Conservation (phyloP, 352 stramenopile genomes). For the Pythium sp. region DNA sequence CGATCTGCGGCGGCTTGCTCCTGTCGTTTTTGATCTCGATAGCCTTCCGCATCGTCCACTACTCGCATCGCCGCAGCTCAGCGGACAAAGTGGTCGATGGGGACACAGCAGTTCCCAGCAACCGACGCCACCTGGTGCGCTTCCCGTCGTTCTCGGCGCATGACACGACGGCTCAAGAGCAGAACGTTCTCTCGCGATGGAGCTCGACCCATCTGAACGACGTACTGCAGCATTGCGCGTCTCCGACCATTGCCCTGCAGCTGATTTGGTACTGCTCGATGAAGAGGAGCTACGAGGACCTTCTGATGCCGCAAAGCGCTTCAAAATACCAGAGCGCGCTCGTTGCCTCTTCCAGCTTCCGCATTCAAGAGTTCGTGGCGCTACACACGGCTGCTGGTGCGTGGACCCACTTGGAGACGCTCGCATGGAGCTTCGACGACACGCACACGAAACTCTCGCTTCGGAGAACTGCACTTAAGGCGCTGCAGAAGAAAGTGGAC, state of each 20-base stretch:
- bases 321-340: not conserved
- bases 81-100: not conserved
- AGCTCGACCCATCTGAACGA: not conserved
- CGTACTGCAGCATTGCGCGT: conserved; percentile 6
- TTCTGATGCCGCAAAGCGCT: not conserved
- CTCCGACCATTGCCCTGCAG: conserved; percentile 5
- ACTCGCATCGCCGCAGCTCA: not conserved
- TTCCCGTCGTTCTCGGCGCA: conserved; percentile 7
- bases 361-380: conserved; percentile 17
- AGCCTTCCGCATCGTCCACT: conserved; percentile 26
- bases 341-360: not conserved
- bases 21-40: conserved; percentile 27
- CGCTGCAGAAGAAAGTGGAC: not conserved
- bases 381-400: conserved; percentile 15
- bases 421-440: conserved; percentile 14
- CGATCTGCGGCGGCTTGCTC: conserved; percentile 30
- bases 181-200: conserved; percentile 7
- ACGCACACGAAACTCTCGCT: not conserved
- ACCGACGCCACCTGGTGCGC: not conserved
- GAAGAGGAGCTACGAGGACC: not conserved
- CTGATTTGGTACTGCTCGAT: conserved; percentile 1
- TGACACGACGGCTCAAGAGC: not conserved
- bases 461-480: not conserved
- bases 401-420: conserved; percentile 14
- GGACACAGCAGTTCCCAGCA: not conserved